Percentiles rank a stretch among this genome's conserved stretches.
Evolutionary conservation across 306 rosid species (phyloP).

Genomic region (Cucurbita pepo): DNA sequence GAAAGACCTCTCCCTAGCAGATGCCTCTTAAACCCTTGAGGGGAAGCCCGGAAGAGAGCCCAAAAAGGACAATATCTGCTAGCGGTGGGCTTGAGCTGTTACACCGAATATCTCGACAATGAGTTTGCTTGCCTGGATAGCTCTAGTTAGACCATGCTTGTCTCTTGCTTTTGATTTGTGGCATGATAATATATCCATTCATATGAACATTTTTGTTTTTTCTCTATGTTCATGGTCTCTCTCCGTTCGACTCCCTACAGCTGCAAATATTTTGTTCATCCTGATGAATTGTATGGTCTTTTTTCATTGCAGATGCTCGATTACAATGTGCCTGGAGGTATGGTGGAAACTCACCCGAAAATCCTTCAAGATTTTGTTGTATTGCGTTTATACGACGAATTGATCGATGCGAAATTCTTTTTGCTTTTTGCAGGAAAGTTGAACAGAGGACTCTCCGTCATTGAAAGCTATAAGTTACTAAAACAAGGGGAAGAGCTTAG

Average conservation of each 20-base stretch:
- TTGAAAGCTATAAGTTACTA: conserved; percentile 25
- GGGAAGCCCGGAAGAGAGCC: no score
- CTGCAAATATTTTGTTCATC: background rate
- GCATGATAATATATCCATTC: background rate
- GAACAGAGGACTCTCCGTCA: conserved; percentile 35
- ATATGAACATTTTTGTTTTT: background rate
- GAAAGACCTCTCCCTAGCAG: no score
- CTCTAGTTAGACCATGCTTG: background rate
- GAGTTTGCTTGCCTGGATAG: background rate
- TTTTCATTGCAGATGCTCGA: conserved; percentile 31
- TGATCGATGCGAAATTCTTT: background rate
- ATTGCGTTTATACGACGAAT: background rate
- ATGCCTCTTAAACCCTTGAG: no score
- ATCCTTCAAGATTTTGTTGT: background rate
- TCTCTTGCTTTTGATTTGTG: background rate
- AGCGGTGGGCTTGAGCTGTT: no score
- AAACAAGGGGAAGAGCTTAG: conserved; percentile 19
- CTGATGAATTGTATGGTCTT: background rate
- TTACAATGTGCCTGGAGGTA: conserved; percentile 39
- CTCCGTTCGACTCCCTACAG: background rate
- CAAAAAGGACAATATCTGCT: no score
- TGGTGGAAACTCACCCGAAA: background rate
- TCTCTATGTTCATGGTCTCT: background rate
- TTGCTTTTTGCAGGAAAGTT: conserved; percentile 21
- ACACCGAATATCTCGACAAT: no score